phyloP scores from a whole-genome alignment of 768 basidiomycete genomes.

The Tricholoma terreum region DNA sequence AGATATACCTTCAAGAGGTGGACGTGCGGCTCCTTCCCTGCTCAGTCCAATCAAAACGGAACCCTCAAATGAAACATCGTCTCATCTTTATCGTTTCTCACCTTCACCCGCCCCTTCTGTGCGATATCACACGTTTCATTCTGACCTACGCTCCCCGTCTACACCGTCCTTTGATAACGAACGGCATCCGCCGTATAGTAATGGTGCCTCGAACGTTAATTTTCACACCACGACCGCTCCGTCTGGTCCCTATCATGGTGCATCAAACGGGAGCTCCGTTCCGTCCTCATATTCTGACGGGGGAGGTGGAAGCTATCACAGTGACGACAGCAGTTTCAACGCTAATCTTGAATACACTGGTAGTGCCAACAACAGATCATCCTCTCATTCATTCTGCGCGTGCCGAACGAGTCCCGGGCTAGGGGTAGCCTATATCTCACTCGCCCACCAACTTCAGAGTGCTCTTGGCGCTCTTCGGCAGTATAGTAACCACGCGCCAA shows the following conservation, averaged over 20 bases:
- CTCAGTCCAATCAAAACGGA: conserved; percentile 71
- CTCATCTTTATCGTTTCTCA: conserved; percentile 68
- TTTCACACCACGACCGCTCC: conserved; percentile 26
- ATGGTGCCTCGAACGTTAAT: conserved; percentile 17
- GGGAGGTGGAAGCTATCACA: conserved; percentile 33
- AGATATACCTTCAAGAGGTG: conserved; percentile 22
- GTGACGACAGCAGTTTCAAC: conserved; percentile 39
- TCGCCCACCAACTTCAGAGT: conserved; percentile 61
- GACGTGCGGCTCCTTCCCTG: conserved; percentile 41
- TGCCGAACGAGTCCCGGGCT: conserved; percentile 64
- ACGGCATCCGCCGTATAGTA: conserved; percentile 24
- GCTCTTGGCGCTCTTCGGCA: conserved; percentile 57
- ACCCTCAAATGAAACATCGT: conserved; percentile 44
- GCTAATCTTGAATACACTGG: conserved; percentile 28
- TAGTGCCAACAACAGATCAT: conserved; percentile 21
- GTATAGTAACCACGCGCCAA: conserved; percentile 54
- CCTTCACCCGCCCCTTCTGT: conserved; percentile 55
- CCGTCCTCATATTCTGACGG: conserved; percentile 39
- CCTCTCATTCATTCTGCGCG: conserved; percentile 46
- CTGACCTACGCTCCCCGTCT: conserved; percentile 39
- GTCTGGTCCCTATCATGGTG: conserved; percentile 23
- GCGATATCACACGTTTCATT: conserved; percentile 51
- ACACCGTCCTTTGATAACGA: conserved; percentile 37
- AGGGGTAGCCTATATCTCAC: conserved; percentile 54
- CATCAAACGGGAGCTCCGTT: conserved; percentile 20